A percentile compares a stretch with the other conserved stretches of the same genome.
Evolutionary conservation across 805 yeast species (phyloP).

Genomic region (Kodamaea nitidulidarum): DNA sequence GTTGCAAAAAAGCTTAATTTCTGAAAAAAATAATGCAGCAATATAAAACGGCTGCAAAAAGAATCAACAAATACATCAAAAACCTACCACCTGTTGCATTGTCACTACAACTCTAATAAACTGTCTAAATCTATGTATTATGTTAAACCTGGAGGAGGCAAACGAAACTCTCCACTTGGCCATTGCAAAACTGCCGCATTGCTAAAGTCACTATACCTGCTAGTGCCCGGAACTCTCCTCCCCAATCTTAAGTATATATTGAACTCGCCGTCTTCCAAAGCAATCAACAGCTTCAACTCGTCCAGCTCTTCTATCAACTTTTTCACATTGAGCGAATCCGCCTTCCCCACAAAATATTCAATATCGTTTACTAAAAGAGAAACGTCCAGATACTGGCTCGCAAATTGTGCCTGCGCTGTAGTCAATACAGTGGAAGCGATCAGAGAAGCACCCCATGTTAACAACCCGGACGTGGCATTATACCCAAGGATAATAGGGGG

Average conservation of each 20-base stretch:
- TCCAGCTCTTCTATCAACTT: slow-evolving; percentile 18
- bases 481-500: slow-evolving; percentile 49
- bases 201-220: slow-evolving; percentile 56
- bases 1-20: no score
- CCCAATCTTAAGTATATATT: slow-evolving; percentile 57
- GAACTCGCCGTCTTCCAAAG: slow-evolving; percentile 30
- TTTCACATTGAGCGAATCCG: slow-evolving; percentile 34
- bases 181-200: slow-evolving; percentile 56
- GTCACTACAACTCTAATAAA: no score
- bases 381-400: slow-evolving; percentile 39
- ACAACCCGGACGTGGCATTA: slow-evolving; percentile 24
- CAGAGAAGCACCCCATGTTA: slow-evolving; percentile 33
- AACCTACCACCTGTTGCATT: no score
- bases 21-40: no score
- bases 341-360: slow-evolving; percentile 63
- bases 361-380: slow-evolving; percentile 76
- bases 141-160: slow-evolving; percentile 53
- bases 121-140: slow-evolving; percentile 13
- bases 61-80: no score
- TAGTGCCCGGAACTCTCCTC: slow-evolving; percentile 36
- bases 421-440: slow-evolving; percentile 7
- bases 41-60: no score
- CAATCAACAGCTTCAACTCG: slow-evolving; percentile 22
- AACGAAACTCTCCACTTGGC: slow-evolving; percentile 55
- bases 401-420: slow-evolving; percentile 18